Evolutionary conservation across 1,284 basidiomycete species (phyloP), one percentile per base, ranked within the genome.

Genomic region (Boletus austroedulis): DNA sequence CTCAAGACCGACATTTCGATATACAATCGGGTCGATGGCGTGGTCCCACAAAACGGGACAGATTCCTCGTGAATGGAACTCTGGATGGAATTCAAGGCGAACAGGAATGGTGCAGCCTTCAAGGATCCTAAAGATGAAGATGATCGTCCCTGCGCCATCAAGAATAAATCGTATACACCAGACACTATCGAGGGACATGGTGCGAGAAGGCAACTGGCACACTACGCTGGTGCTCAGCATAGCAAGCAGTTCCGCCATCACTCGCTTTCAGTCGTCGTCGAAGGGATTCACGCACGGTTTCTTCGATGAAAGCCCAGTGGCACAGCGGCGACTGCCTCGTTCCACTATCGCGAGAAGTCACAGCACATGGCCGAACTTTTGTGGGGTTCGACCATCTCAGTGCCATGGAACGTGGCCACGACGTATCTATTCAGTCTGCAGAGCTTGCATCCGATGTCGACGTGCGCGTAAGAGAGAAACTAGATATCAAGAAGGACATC

Each of bases 291-390:
- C 4, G 66, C 67, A 2, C 53, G 65, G 11, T 55, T 71, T 36
- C 56, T 71, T 12, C 64, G 64, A 45, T 71, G 66, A 64, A 68
- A 72, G 28, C 57, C 61, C 11, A 41, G 63, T 8, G 66, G 60
- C 1, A 61, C 62, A 0, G n/a, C 63, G 15, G 65, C 71, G 10
- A 61, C 63, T 0, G 62, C 53, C n/a, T 24, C 21, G 9, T 65
- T 71, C 57, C 41, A 64, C 49, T 65, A 62, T 31, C 45, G 14
- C 8, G 6, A 34, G 15, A 10, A 58, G 7, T 50, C 60, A n/a
- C 7, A 36, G 36, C 26, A 50, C 29, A 53, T 67, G 28, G 56
- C 56, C 9, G 56, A 63, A 8, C 69, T 71, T 54, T 49, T 71
- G 21, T 57, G 44, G 55, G 50, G 3, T 63, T 63, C 26, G 29